Evolutionary conservation across 768 basidiomycete genomes (phyloP), one percentile per base, ranked within the genome.

Genomic region (Tylopilus vinaceipallidus): DNA sequence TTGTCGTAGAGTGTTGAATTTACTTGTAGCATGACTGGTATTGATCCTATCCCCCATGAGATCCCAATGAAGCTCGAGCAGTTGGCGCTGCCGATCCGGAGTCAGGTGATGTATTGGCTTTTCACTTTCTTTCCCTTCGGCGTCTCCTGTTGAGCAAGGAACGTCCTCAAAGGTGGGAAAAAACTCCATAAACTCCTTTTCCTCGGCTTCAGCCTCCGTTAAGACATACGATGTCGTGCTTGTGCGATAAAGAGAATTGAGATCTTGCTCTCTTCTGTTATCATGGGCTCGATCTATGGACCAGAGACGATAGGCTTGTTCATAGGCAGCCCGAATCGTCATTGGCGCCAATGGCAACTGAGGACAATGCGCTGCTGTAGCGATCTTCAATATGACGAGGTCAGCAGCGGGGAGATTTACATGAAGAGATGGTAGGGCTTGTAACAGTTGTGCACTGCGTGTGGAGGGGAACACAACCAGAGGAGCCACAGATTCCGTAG

Each of bases 111-210:
- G 67, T 10, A 60, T 35, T 32, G 35, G 45, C 29, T 56, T 43
- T 19, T 52, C n/a, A 23, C 22, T 42, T 17, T 29, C 17, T 10
- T 41, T 46, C 2, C 36, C 34, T 22, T 22, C 36, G 1, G 14
- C 10, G 13, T 10, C n/a, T 29, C 45, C 43, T 17, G 45, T 27
- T 41, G 56, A 49, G 29, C 77, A 72, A 14, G 84, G 64, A 22
- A 67, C 73, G 47, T 86, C 79, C 27, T 86, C 88, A 57, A 84
- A 95, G 11, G 82, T 82, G 12, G 97, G 97, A 68, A 99, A 99
- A 24, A 98, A 65, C 6, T 80, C 71, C 38, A 84, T 69, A 60
- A 98, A 91, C 57, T 98, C 97, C 53, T 76, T 75, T 65, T 88
- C 89, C 62, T 97, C 92, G 32, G 79, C 62, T 59, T 92, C 88